Percentiles rank a stretch among this genome's conserved stretches.
Evolutionary conservation across 1,284 basidiomycete genomes (phyloP).

Genomic region (Leccinum fuscescens): DNA sequence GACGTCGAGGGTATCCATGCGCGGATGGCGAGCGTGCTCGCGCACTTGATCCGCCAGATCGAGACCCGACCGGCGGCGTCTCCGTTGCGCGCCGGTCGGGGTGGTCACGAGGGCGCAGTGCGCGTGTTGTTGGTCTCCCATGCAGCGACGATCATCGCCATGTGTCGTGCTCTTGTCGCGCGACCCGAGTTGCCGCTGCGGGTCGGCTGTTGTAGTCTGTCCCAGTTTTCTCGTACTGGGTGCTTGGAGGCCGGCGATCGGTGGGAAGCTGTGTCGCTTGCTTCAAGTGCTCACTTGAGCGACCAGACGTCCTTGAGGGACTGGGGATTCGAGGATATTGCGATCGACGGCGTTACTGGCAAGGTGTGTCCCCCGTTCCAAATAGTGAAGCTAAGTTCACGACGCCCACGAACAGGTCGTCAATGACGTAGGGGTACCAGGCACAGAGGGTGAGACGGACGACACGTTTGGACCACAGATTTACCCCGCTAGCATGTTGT

Average conservation of each 20-base stretch:
- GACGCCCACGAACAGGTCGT: conserved; percentile 46
- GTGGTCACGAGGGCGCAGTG: conserved; percentile 19
- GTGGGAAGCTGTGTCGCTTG: conserved; percentile 47
- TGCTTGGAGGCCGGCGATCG: conserved; percentile 27
- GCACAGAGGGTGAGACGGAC: conserved; percentile 58
- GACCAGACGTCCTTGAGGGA: conserved; percentile 59
- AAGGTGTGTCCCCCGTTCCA: conserved; percentile 34
- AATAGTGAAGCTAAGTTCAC: background rate
- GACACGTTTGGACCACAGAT: conserved; percentile 55
- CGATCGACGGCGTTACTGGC: conserved; percentile 43
- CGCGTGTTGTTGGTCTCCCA: conserved; percentile 72
- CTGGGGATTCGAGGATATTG: conserved; percentile 79
- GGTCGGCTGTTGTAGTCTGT: conserved; percentile 70
- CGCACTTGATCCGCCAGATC: conserved; percentile 49
- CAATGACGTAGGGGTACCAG: conserved; percentile 51
- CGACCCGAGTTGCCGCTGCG: conserved; percentile 51
- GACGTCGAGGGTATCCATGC: conserved; percentile 61
- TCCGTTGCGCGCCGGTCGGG: background rate
- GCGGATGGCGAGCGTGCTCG: conserved; percentile 54
- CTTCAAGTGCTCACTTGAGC: conserved; percentile 57
- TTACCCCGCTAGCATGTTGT: conserved; percentile 40
- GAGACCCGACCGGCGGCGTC: conserved; percentile 38
- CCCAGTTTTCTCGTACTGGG: conserved; percentile 43
- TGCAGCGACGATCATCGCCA: conserved; percentile 75
- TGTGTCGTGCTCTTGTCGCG: conserved; percentile 60